A percentile compares a stretch with the other conserved stretches of the same genome.
Evolutionary conservation across 768 basidiomycete genomes (phyloP).

Genomic region (Xerocomellus chrysenteron): DNA sequence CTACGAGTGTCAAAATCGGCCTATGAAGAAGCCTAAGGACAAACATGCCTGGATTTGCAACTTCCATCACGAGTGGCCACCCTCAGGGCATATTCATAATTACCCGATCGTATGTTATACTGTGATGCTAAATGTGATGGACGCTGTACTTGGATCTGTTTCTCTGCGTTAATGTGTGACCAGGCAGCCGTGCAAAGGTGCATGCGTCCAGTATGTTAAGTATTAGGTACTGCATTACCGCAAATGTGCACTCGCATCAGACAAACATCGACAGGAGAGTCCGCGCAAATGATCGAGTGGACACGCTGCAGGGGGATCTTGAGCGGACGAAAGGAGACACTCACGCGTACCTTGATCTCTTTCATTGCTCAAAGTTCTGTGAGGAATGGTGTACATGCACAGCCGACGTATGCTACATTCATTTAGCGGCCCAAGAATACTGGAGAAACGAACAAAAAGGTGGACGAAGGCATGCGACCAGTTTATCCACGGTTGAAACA

Average conservation of each 20-base stretch:
- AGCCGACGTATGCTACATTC: not conserved
- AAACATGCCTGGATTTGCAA: not conserved
- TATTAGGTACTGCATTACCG: too few species aligned
- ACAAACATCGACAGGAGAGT: too few species aligned
- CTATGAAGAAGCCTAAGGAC: not conserved
- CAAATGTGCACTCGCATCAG: not conserved
- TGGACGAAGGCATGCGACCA: not conserved
- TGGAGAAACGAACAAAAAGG: not conserved
- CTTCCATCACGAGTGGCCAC: too few species aligned
- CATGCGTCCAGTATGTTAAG: not conserved
- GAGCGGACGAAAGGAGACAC: too few species aligned
- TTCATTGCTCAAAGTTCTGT: not conserved
- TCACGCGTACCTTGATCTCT: not conserved
- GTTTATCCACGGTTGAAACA: not conserved
- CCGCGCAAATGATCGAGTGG: too few species aligned
- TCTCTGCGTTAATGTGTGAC: not conserved
- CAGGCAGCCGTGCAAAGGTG: not conserved
- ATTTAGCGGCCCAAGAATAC: not conserved
- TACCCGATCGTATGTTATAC: too few species aligned
- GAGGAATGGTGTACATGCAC: not conserved
- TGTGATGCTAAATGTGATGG: too few species aligned
- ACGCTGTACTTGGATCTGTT: not conserved
- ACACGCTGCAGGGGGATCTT: too few species aligned
- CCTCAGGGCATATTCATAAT: too few species aligned
- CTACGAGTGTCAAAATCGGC: too few species aligned